These are phyloP conservation scores for Boletus sensibilis DNA, from an alignment of 768 basidiomycete species.

Conservation along the genomic window DNA sequence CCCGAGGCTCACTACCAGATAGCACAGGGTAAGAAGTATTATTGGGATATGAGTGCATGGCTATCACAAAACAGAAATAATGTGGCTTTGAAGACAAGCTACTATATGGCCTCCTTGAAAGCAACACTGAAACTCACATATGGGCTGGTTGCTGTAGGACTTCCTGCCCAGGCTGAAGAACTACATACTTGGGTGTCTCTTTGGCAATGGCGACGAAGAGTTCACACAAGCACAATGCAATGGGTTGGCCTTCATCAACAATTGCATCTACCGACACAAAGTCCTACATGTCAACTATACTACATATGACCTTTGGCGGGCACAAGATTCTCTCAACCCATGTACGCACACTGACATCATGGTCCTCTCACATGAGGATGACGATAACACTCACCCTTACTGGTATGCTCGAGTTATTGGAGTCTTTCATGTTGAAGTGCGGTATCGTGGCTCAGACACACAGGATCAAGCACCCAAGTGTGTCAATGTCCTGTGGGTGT, in stretches of 20 bases:
- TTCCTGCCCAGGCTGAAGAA: not conserved
- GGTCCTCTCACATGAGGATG: too few species aligned
- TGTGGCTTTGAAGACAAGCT: not conserved
- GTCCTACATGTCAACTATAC: not conserved
- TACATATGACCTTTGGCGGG: too few species aligned
- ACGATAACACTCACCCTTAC: not conserved
- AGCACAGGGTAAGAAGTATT: too few species aligned
- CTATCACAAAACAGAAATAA: not conserved
- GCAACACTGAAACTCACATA: too few species aligned
- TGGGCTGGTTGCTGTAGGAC: not conserved
- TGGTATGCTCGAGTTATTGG: not conserved
- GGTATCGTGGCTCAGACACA: not conserved
- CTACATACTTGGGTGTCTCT: not conserved
- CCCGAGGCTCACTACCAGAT: too few species aligned
- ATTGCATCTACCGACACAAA: not conserved
- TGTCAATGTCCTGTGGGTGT: not conserved
- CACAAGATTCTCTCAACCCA: not conserved
- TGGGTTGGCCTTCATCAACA: not conserved
- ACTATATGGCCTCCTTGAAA: too few species aligned
- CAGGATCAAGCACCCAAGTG: not conserved
- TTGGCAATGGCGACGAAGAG: too few species aligned
- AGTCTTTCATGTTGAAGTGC: not conserved
- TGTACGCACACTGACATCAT: too few species aligned
- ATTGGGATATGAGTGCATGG: not conserved
- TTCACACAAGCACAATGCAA: too few species aligned